Conservation (phyloP, 2,329 filamentous ascomycete genomes). For the Boeremia exigua region DNA sequence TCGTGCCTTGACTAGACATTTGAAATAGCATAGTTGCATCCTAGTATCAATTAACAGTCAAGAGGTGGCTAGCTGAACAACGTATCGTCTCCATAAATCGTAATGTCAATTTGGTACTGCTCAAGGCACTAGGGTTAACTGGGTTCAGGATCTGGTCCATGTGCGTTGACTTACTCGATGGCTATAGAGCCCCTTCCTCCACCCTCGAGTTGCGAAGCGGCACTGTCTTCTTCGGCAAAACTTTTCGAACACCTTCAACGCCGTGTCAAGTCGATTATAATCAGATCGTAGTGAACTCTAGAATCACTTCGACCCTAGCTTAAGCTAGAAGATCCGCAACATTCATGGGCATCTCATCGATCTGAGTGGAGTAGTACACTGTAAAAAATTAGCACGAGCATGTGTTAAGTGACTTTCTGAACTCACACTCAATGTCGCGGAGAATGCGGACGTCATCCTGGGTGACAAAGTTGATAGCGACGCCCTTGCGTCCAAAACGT, state of each 20-base stretch:
- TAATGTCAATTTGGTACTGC: constrained; percentile 18
- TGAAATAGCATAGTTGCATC: background rate
- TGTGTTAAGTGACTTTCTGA: background rate
- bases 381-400: constrained; percentile 41
- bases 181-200: constrained; percentile 47
- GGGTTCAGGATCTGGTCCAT: background rate
- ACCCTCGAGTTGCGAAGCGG: constrained; percentile 34
- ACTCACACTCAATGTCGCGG: constrained; percentile 89
- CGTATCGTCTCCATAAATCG: constrained; percentile 5
- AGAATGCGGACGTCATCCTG: constrained; percentile 97
- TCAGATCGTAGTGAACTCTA: background rate
- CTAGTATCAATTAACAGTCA: background rate
- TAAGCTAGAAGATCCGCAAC: constrained; percentile 51
- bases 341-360: constrained; percentile 99
- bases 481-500: constrained; percentile 95
- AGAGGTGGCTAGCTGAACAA: background rate
- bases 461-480: constrained; percentile 99
- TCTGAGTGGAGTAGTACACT: constrained; percentile 96
- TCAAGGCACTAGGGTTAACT: constrained; percentile 3
- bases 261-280: background rate
- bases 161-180: constrained; percentile 32
- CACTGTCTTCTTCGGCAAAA: constrained; percentile 13
- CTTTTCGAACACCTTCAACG: constrained; percentile 8
- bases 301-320: background rate
- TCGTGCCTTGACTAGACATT: background rate